phyloP scores from a whole-genome alignment of 169 alveolate species.

The Plasmodium ovale region DNA sequence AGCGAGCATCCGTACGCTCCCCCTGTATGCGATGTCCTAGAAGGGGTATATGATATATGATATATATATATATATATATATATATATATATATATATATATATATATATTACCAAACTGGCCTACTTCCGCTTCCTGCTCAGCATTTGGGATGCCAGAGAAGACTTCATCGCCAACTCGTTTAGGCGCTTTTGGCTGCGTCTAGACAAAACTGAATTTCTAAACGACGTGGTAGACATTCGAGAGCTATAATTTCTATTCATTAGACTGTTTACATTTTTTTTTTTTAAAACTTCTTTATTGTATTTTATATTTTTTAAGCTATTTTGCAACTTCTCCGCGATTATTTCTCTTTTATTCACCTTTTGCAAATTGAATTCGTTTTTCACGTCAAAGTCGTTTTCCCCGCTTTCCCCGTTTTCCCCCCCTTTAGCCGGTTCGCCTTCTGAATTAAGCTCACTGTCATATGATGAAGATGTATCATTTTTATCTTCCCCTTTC shows the following conservation, averaged over 20 bases:
- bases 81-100: too few species aligned
- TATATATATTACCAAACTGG: neutral
- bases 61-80: too few species aligned
- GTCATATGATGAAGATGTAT: too few species aligned
- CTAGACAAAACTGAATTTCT: slow-evolving; percentile 45
- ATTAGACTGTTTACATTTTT: slow-evolving; percentile 29
- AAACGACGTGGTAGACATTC: slow-evolving; percentile 54
- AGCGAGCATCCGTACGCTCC: too few species aligned
- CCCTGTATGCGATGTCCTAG: too few species aligned
- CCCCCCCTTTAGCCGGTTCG: neutral
- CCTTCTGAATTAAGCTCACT: neutral
- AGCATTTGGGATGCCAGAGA: slow-evolving; percentile 48
- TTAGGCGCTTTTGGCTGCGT: slow-evolving; percentile 48
- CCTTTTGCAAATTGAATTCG: slow-evolving; percentile 78
- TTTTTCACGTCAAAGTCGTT: neutral
- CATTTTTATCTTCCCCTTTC: neutral
- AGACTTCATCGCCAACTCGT: slow-evolving; percentile 36
- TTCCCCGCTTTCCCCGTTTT: neutral
- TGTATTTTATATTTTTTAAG: slow-evolving; percentile 44
- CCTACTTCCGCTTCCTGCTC: neutral
- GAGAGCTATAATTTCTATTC: slow-evolving; percentile 47
- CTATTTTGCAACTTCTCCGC: slow-evolving; percentile 77
- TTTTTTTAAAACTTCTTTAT: slow-evolving; percentile 56
- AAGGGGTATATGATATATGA: neutral
- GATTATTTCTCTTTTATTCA: slow-evolving; percentile 76